A percentile compares a stretch with the other conserved stretches of the same genome.
Conservation (phyloP, 1,139 yeast genomes). For the Saccharomyces hybrid region DNA sequence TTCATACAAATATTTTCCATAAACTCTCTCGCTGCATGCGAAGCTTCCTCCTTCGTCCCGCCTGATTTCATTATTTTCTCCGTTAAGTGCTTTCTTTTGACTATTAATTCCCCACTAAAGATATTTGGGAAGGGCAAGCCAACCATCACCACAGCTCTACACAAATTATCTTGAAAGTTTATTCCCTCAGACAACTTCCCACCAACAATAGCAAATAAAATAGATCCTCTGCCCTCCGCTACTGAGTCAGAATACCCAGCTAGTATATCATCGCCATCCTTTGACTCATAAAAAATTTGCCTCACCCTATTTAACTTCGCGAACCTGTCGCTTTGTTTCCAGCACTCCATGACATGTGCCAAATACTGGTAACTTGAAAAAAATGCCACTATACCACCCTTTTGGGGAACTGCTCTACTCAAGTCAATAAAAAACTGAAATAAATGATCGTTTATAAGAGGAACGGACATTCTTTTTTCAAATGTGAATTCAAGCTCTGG, state of each 20-base stretch:
- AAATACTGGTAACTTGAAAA: slow-evolving; percentile 80
- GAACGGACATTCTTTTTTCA: slow-evolving; percentile 45
- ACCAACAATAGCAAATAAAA: slow-evolving; percentile 80
- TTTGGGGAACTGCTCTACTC: slow-evolving; percentile 44
- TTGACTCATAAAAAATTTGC: slow-evolving; percentile 51
- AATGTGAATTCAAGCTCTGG: slow-evolving; percentile 60
- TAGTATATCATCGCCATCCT: slow-evolving; percentile 42
- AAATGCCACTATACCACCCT: slow-evolving; percentile 65
- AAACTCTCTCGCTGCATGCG: slow-evolving; percentile 36
- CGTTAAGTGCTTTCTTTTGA: slow-evolving; percentile 63
- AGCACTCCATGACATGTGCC: slow-evolving; percentile 40
- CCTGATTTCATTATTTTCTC: slow-evolving; percentile 30
- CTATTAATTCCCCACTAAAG: slow-evolving; percentile 72
- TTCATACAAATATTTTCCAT: slow-evolving; percentile 88
- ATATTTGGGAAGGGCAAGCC: slow-evolving; percentile 90
- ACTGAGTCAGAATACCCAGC: slow-evolving; percentile 42
- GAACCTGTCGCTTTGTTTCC: slow-evolving; percentile 42
- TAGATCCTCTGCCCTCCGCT: slow-evolving; percentile 43
- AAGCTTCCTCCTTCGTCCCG: slow-evolving; percentile 24
- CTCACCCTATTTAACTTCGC: slow-evolving; percentile 36
- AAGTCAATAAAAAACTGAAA: slow-evolving; percentile 46
- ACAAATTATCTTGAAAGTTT: slow-evolving; percentile 77
- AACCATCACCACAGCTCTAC: slow-evolving; percentile 79
- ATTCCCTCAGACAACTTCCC: slow-evolving; percentile 94
- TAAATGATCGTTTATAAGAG: slow-evolving; percentile 41